These are phyloP conservation scores for Amaranthus hypochondriacus DNA, from an alignment of 148 eudicot genomes.

Conservation along the genomic window DNA sequence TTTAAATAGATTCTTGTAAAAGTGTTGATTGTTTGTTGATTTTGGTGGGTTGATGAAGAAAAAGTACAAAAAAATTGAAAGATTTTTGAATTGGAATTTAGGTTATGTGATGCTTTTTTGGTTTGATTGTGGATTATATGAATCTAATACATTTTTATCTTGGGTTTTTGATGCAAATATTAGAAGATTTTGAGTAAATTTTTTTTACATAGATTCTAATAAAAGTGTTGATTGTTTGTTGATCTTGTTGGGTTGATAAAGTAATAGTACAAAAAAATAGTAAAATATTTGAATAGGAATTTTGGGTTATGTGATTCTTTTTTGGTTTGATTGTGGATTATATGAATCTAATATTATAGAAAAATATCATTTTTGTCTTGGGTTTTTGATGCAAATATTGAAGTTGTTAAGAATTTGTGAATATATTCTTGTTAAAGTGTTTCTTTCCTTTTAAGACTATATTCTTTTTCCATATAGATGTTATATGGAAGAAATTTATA, in stretches of 20 bases:
- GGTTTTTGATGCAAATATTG: background rate
- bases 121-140: background rate
- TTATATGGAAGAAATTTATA: background rate
- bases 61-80: background rate
- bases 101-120: background rate
- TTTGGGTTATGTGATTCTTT: slow-evolving; percentile 6
- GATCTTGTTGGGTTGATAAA: background rate
- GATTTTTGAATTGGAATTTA: background rate
- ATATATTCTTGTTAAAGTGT: slow-evolving; percentile 8
- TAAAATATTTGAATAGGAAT: background rate
- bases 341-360: background rate
- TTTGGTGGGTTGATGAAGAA: slow-evolving; percentile 5
- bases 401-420: background rate
- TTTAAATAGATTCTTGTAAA: slow-evolving; percentile 8
- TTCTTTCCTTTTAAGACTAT: background rate
- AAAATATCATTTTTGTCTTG: slow-evolving; percentile 8
- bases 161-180: slow-evolving; percentile 6
- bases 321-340: background rate
- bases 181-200: background rate
- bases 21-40: slow-evolving; percentile 2
- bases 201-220: slow-evolving; percentile 7
- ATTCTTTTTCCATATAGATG: background rate
- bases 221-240: slow-evolving; percentile 2
- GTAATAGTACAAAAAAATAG: too few relatives aligned
- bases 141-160: slow-evolving; percentile 5